Conservation (phyloP, 2,329 filamentous ascomycete species). For the Aureobasidium sp. region DNA sequence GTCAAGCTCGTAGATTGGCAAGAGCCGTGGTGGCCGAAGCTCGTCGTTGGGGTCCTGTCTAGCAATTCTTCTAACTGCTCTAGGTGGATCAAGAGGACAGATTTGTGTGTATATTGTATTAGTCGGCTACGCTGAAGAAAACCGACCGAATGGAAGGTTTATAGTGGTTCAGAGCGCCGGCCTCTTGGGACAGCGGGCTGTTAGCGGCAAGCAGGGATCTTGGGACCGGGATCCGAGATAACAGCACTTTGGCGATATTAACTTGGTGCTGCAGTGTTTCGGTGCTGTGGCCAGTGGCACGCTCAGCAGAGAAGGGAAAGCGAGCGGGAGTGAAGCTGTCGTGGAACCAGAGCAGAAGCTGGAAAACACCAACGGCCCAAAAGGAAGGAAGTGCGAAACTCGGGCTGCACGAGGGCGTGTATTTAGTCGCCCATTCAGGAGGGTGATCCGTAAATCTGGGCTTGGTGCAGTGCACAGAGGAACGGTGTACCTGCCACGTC, state of each 20-base stretch:
- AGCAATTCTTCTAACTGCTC: not conserved
- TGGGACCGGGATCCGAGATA: slow-evolving; percentile 12
- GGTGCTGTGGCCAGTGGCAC: not conserved
- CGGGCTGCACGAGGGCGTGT: slow-evolving; percentile 10
- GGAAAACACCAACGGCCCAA: not conserved
- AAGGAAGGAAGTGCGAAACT: slow-evolving; percentile 5
- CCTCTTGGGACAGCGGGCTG: slow-evolving; percentile 10
- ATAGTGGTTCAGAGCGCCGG: slow-evolving; percentile 10
- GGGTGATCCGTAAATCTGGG: slow-evolving; percentile 13
- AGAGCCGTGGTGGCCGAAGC: not conserved
- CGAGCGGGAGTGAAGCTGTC: not conserved
- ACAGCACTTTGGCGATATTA: slow-evolving; percentile 3
- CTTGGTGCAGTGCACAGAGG: slow-evolving; percentile 9
- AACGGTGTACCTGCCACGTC: slow-evolving; percentile 13
- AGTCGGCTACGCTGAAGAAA: slow-evolving; percentile 11
- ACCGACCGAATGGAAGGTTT: slow-evolving; percentile 11
- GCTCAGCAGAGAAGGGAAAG: not conserved
- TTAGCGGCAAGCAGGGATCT: slow-evolving; percentile 13
- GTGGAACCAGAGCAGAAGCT: slow-evolving; percentile 4
- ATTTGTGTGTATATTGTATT: not conserved
- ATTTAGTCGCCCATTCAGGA: slow-evolving; percentile 17
- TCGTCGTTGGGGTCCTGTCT: not conserved
- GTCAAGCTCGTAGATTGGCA: not conserved
- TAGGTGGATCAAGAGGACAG: not conserved
- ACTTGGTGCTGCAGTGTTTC: not conserved